Base-by-base conservation (phyloP, 306 rosid species). In the Quercus rubra region DNA sequence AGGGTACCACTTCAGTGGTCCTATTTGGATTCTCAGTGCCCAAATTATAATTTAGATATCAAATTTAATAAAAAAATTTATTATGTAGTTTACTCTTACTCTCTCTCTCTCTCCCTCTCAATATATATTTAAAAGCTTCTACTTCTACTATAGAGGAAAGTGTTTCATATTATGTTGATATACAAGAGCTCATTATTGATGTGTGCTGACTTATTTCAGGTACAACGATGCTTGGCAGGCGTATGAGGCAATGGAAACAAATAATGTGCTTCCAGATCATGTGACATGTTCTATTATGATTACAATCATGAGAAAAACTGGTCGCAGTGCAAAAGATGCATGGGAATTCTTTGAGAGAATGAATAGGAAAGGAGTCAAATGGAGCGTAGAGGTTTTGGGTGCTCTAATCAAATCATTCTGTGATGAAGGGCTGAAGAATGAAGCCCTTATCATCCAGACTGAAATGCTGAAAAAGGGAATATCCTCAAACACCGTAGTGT, bases 311-410 rank as follows among this genome's bases (percentile, higher is more conserved):
- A 81, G 97, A 78, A 88, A 90, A 82, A 84, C 85, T 41, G 99
- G 97, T 63, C 92, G 77, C 5, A 78, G 88, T 82, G 97, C 95
- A 57, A 92, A 92, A 80, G 97, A 92, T 59, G 82, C 92, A 0
- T 94, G 97, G 99, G 85, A 90, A 5, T 94, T 91, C 85, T 94
- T 92, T 79, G 95, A 90, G 89, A 88, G 85, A 83, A 90, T 92
- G 97, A 94, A 91, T 86, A 70, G 86, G 80, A 94, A 89, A 84
- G 97, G 97, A 46, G 97, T 92, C 73, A 80, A 58, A 80, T 94
- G 95, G 97, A 89, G 93, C 63, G 84, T 83, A 25, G 99, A 94
- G 83, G 85, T 91, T 86, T 77, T 92, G 15, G 97, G 95, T 76
- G 89, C 95, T 38, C 84, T 92, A 78, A 70, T 92, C 70, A 92